Evolutionary conservation across 1,139 yeast genomes (phyloP).

Genomic region (Lodderomyces margitis): DNA sequence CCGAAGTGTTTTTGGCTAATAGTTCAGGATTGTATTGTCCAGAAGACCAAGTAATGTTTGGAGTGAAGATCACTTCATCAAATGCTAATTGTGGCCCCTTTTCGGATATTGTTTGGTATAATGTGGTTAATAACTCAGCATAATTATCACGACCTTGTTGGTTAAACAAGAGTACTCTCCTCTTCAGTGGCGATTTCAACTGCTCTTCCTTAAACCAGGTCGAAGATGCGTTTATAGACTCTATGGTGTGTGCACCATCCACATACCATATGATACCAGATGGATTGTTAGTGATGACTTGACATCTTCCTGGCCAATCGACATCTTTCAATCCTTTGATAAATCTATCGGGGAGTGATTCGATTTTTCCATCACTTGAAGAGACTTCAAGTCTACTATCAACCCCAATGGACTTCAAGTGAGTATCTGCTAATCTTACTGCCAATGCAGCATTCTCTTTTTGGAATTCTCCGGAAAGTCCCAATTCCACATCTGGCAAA

Average conservation of each 20-base stretch:
- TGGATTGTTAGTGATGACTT: conserved; percentile 49
- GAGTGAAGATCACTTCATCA: conserved; percentile 79
- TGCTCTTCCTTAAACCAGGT: conserved; percentile 61
- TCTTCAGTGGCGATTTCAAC: conserved; percentile 16
- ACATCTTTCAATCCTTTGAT: conserved; percentile 65
- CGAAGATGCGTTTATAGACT: conserved; percentile 77
- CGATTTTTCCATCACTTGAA: conserved; percentile 10
- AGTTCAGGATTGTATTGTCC: conserved; percentile 82
- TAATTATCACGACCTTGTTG: conserved; percentile 91
- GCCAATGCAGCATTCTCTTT: conserved; percentile 85
- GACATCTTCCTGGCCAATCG: conserved; percentile 95
- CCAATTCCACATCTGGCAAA: conserved; percentile 49
- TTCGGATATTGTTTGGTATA: conserved; percentile 41
- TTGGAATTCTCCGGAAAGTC: conserved; percentile 88
- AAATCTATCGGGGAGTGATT: conserved; percentile 56
- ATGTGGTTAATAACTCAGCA: conserved; percentile 52
- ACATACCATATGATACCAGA: conserved; percentile 67
- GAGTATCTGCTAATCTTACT: conserved; percentile 64
- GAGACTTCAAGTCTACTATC: conserved; percentile 24
- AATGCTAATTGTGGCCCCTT: conserved; percentile 39
- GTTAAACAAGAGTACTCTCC: conserved; percentile 69
- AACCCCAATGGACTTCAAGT: conserved; percentile 51
- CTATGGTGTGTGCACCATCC: conserved; percentile 96
- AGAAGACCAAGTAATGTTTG: conserved; percentile 87
- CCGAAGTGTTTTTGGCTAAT: conserved; percentile 78